Percentiles rank a stretch among this genome's conserved stretches.
Conservation (phyloP, 2,329 filamentous ascomycete genomes). For the Penicillium sp. region DNA sequence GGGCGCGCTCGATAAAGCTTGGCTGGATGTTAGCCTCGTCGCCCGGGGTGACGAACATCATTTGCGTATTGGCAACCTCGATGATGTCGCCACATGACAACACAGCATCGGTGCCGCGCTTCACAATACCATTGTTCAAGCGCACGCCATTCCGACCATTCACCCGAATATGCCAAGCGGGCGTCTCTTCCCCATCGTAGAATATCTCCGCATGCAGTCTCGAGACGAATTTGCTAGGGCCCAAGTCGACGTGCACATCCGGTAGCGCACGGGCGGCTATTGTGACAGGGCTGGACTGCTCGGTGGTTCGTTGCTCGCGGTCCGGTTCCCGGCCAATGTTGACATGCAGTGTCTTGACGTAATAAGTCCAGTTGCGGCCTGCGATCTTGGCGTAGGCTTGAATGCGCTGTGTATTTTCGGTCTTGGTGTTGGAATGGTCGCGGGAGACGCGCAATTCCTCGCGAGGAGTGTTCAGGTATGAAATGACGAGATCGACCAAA, state of each 20-base stretch:
- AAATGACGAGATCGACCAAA: conserved; percentile 51
- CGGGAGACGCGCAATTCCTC: conserved; percentile 47
- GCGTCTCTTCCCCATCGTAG: conserved; percentile 66
- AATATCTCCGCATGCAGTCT: conserved; percentile 74
- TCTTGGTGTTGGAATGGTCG: conserved; percentile 49
- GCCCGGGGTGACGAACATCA: conserved; percentile 96
- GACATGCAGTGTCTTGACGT: conserved; percentile 51
- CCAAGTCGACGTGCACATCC: conserved; percentile 81
- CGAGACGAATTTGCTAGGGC: conserved; percentile 79
- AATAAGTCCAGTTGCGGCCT: conserved; percentile 55
- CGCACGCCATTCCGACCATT: conserved; percentile 91
- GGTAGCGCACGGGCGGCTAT: conserved; percentile 47
- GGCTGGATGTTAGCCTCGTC: conserved; percentile 70
- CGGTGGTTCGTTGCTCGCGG: conserved; percentile 43
- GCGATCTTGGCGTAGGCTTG: conserved; percentile 55
- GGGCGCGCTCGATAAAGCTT: conserved; percentile 70
- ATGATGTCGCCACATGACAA: conserved; percentile 87
- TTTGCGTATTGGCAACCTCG: conserved; percentile 89
- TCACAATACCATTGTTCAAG: conserved; percentile 73
- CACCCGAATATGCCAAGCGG: conserved; percentile 79
- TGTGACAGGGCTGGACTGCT: conserved; percentile 50
- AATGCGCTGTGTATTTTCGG: conserved; percentile 49
- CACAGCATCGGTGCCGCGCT: conserved; percentile 64
- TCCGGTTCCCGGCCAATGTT: conserved; percentile 54
- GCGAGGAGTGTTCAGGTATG: conserved; percentile 46